phyloP scores from a whole-genome alignment of 306 rosid species.

The Crotalaria pallida region DNA sequence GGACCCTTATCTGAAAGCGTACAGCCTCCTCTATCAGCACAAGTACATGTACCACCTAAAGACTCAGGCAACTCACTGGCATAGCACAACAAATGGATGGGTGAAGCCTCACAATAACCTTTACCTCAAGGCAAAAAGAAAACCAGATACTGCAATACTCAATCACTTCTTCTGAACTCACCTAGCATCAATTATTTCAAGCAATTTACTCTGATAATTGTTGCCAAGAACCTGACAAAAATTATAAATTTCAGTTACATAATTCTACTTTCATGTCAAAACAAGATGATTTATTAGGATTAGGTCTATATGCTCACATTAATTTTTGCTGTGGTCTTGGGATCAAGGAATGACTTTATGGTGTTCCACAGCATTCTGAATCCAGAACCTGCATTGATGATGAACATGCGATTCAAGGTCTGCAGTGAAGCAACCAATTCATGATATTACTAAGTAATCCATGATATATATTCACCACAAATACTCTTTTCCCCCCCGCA shows the following conservation, averaged over 20 bases:
- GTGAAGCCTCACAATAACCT: background rate
- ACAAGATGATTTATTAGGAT: slow-evolving; percentile 18
- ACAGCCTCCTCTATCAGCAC: slow-evolving; percentile 83
- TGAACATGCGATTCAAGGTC: slow-evolving; percentile 97
- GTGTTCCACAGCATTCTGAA: slow-evolving; percentile 95
- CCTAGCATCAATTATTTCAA: slow-evolving; percentile 87
- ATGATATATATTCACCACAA: background rate
- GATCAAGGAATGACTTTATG: slow-evolving; percentile 86
- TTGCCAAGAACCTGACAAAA: slow-evolving; percentile 80
- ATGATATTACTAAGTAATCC: slow-evolving; percentile 24
- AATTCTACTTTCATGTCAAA: slow-evolving; percentile 10
- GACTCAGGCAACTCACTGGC: slow-evolving; percentile 84
- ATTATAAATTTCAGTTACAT: slow-evolving; percentile 20
- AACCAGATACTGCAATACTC: background rate
- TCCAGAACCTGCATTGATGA: slow-evolving; percentile 97
- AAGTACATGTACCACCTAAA: slow-evolving; percentile 84
- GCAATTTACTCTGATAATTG: slow-evolving; percentile 77
- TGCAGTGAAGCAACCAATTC: slow-evolving; percentile 44
- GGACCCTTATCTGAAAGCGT: slow-evolving; percentile 92
- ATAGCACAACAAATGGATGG: slow-evolving; percentile 17
- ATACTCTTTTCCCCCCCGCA: background rate
- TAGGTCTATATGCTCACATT: slow-evolving; percentile 42
- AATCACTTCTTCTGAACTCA: slow-evolving; percentile 26
- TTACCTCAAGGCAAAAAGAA: too few relatives aligned
- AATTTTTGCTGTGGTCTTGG: slow-evolving; percentile 85